Evolutionary conservation across 2,329 filamentous ascomycete genomes (phyloP).

Genomic region (Amauroascus niger): DNA sequence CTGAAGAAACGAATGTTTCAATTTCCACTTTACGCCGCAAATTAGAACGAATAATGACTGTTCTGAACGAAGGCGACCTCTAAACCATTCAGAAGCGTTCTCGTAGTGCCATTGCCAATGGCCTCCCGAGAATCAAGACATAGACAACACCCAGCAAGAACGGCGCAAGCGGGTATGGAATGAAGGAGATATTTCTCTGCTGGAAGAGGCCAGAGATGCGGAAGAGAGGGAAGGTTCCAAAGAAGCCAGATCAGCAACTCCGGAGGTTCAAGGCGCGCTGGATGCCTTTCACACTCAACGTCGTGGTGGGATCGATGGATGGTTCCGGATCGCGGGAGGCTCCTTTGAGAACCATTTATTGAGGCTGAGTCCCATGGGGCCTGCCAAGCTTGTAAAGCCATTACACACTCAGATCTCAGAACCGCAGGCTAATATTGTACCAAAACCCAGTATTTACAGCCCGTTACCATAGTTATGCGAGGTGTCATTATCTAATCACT

Average conservation of each 20-base stretch:
- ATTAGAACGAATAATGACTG: neutral
- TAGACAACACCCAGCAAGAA: neutral
- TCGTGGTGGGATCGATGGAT: neutral
- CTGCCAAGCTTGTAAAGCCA: no score
- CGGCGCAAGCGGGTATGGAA: neutral
- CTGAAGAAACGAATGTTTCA: no score
- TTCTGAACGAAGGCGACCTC: neutral
- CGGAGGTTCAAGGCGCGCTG: neutral
- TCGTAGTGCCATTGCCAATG: neutral
- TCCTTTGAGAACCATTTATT: neutral
- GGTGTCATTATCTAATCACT: neutral
- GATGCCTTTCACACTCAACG: neutral
- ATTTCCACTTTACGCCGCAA: neutral
- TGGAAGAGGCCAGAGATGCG: neutral
- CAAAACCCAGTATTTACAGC: neutral
- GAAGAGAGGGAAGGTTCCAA: neutral
- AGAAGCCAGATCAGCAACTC: slow-evolving; percentile 1
- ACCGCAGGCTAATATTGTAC: neutral
- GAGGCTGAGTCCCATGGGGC: slow-evolving; percentile 5
- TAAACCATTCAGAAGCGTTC: neutral
- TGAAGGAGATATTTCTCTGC: neutral
- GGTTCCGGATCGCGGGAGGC: neutral
- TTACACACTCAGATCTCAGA: no score
- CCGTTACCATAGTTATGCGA: neutral
- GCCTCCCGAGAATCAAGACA: neutral